A percentile compares a stretch with the other conserved stretches of the same genome.
These are phyloP conservation scores for Sporobolomyces phaffii DNA, from an alignment of 768 basidiomycete genomes.

Conservation along the genomic window DNA sequence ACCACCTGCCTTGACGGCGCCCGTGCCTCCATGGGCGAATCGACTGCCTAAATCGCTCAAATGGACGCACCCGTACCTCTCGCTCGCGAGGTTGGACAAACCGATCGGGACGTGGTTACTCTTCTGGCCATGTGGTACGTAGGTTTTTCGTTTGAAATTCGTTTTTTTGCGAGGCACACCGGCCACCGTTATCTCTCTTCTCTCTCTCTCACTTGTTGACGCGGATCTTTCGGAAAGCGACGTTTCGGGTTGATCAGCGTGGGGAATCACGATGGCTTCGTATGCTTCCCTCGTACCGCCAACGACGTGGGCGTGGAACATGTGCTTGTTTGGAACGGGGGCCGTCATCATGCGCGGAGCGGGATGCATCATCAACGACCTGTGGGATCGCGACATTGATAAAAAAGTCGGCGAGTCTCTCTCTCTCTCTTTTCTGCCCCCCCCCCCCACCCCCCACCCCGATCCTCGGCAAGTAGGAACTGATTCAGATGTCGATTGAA, in stretches of 20 bases:
- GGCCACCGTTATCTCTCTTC: no score
- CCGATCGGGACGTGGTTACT: constrained; percentile 88
- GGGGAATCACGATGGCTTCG: constrained; percentile 96
- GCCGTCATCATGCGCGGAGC: constrained; percentile 95
- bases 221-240: background rate
- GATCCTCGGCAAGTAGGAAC: background rate
- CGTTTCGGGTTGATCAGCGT: constrained; percentile 56
- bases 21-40: constrained; percentile 24
- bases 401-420: constrained; percentile 69
- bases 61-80: constrained; percentile 62
- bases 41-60: constrained; percentile 1
- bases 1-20: no score
- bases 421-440: no score
- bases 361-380: constrained; percentile 96
- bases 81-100: constrained; percentile 85
- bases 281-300: constrained; percentile 67
- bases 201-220: no score
- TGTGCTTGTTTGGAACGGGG: constrained; percentile 77
- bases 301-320: constrained; percentile 65
- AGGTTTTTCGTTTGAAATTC: no score
- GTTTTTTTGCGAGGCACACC: no score
- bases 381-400: constrained; percentile 94
- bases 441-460: background rate
- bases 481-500: background rate
- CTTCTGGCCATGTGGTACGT: constrained; percentile 82